These are phyloP conservation scores for Fusarium sp. DNA, from an alignment of 2,329 filamentous ascomycete genomes.

Conservation along the genomic window DNA sequence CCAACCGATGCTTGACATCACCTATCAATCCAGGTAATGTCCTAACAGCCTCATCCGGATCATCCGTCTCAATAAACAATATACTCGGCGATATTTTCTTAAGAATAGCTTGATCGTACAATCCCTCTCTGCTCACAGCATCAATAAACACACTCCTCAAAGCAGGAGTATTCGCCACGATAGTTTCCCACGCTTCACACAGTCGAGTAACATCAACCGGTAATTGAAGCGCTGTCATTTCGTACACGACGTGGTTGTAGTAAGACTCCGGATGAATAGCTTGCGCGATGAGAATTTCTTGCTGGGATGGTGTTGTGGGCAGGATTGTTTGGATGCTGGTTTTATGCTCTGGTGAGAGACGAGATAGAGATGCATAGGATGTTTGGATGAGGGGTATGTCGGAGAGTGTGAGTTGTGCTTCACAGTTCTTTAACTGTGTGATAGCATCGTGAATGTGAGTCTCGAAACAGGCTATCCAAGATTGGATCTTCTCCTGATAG, in stretches of 20 bases:
- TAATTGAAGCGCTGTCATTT: conserved; percentile 55
- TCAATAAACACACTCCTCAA: conserved; percentile 65
- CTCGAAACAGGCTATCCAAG: conserved; percentile 62
- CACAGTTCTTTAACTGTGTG: conserved; percentile 54
- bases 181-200: conserved; percentile 63
- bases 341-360: conserved; percentile 54
- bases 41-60: conserved; percentile 53
- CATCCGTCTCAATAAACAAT: conserved; percentile 63
- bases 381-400: conserved; percentile 62
- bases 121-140: conserved; percentile 59
- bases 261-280: conserved; percentile 56
- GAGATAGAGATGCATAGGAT: conserved; percentile 59
- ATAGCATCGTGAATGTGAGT: conserved; percentile 59
- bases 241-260: conserved; percentile 60
- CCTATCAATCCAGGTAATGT: conserved; percentile 56
- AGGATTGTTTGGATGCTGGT: conserved; percentile 58
- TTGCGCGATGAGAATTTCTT: conserved; percentile 62
- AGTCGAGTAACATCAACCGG: conserved; percentile 58
- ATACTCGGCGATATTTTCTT: conserved; percentile 61
- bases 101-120: conserved; percentile 64
- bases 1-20: conserved; percentile 62
- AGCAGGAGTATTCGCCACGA: conserved; percentile 59
- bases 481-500: conserved; percentile 57
- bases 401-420: conserved; percentile 62
- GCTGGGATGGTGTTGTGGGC: conserved; percentile 61